Conservation (phyloP, 768 basidiomycete genomes). For the Pulveroboletus sp. region DNA sequence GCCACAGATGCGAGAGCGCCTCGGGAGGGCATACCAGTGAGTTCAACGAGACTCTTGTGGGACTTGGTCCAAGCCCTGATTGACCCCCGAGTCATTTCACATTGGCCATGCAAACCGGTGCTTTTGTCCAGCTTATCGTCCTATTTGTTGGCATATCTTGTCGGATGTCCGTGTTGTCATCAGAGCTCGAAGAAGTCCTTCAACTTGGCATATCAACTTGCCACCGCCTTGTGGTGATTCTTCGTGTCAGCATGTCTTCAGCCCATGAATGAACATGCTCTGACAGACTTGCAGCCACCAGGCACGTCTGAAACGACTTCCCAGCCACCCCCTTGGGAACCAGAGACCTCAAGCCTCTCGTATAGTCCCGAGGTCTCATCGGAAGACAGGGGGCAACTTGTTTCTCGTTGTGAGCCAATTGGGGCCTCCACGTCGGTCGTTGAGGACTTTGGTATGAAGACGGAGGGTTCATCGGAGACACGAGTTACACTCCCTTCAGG, state of each 20-base stretch:
- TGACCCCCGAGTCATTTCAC: slow-evolving; percentile 46
- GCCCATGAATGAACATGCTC: background rate
- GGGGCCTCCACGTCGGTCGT: background rate
- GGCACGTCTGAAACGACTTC: background rate
- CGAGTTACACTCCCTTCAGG: background rate
- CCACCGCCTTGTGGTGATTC: slow-evolving; percentile 23
- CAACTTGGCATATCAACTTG: slow-evolving; percentile 25
- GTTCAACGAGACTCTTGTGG: slow-evolving; percentile 10
- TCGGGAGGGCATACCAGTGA: slow-evolving; percentile 53
- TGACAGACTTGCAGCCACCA: slow-evolving; percentile 17
- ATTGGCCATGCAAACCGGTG: slow-evolving; percentile 63
- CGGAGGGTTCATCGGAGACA: background rate
- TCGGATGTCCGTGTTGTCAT: slow-evolving; percentile 44
- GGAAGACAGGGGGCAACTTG: slow-evolving; percentile 15
- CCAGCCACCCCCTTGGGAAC: background rate
- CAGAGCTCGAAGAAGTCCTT: slow-evolving; percentile 41
- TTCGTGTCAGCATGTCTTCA: slow-evolving; percentile 29
- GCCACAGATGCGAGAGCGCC: slow-evolving; percentile 41
- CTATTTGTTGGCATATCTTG: slow-evolving; percentile 58
- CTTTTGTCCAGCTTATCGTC: slow-evolving; percentile 67
- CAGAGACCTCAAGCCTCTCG: background rate
- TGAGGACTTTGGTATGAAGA: background rate
- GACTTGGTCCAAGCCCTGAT: background rate
- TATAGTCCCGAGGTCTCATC: background rate
- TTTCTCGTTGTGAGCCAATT: slow-evolving; percentile 5